These are phyloP conservation scores for Aristolochia contorta DNA, from an alignment of 164 flowering plant species.

Conservation along the genomic window DNA sequence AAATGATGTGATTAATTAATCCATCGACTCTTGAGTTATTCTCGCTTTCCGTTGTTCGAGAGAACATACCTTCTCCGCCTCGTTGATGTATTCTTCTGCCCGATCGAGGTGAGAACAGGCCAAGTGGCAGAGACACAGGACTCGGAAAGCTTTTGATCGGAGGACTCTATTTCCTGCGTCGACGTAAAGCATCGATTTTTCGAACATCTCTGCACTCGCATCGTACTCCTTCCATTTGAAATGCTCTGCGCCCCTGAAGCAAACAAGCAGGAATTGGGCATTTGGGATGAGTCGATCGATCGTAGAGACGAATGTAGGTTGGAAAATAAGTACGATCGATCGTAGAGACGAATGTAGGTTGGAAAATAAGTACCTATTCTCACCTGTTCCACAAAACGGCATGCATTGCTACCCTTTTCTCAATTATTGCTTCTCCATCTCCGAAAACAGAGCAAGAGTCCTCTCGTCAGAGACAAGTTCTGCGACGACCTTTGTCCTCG, in stretches of 20 bases:
- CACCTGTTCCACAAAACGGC: conserved; percentile 90
- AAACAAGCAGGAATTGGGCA: background rate
- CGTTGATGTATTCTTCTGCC: conserved; percentile 80
- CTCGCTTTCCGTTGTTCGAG: background rate
- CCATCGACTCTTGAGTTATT: background rate
- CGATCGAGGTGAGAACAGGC: conserved; percentile 73
- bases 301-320: no score
- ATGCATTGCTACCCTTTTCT: conserved; percentile 77
- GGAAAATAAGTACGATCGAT: background rate
- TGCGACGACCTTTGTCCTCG: conserved; percentile 57
- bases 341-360: no score
- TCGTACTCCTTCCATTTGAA: conserved; percentile 63
- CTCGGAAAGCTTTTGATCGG: conserved; percentile 83
- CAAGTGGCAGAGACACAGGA: conserved; percentile 79
- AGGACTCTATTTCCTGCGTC: conserved; percentile 49
- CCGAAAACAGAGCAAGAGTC: conserved; percentile 56
- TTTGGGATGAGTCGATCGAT: no score
- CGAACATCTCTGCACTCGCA: conserved; percentile 77
- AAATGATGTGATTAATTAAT: background rate
- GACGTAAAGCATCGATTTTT: conserved; percentile 84
- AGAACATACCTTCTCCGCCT: conserved; percentile 77
- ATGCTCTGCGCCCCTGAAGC: conserved; percentile 67
- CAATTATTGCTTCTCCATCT: conserved; percentile 30
- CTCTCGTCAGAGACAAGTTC: conserved; percentile 79
- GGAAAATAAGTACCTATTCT: background rate